Percentiles rank a stretch among this genome's conserved stretches.
phyloP scores from a whole-genome alignment of 2,329 filamentous ascomycete species.

The Ophiobolus disseminans region DNA sequence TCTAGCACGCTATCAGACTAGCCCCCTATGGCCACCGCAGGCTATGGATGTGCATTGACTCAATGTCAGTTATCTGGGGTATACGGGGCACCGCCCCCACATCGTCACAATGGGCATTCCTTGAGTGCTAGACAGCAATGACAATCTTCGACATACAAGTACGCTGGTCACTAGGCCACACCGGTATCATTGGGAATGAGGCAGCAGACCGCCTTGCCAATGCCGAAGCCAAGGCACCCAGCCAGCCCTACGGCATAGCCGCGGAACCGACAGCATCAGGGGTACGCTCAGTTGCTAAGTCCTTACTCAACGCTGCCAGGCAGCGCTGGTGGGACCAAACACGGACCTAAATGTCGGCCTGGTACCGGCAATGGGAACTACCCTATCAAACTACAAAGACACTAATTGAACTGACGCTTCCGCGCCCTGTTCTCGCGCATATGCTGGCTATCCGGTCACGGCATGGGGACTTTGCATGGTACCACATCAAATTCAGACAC shows the following conservation, averaged over 20 bases:
- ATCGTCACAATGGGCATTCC: neutral
- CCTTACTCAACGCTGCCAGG: no score
- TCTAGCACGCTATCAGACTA: neutral
- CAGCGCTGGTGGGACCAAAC: neutral
- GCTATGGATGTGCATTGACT: neutral
- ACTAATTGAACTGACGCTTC: neutral
- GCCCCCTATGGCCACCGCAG: neutral
- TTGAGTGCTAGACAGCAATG: neutral
- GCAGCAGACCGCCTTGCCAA: slow-evolving; percentile 4
- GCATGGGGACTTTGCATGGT: no score
- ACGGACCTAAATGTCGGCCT: neutral
- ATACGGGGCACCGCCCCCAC: neutral
- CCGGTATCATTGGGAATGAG: neutral
- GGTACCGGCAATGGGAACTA: neutral
- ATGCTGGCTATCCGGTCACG: neutral
- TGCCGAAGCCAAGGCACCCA: neutral
- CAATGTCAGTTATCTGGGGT: neutral
- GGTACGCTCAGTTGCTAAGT: neutral
- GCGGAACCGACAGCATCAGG: slow-evolving; percentile 1
- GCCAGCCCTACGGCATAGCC: neutral
- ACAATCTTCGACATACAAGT: neutral
- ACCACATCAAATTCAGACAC: no score
- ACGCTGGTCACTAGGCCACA: neutral
- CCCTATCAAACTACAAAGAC: neutral
- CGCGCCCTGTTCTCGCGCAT: neutral